Evolutionary conservation across 768 basidiomycete genomes (phyloP), one percentile per base, ranked within the genome.

Genomic region (Lentinula detonsa): DNA sequence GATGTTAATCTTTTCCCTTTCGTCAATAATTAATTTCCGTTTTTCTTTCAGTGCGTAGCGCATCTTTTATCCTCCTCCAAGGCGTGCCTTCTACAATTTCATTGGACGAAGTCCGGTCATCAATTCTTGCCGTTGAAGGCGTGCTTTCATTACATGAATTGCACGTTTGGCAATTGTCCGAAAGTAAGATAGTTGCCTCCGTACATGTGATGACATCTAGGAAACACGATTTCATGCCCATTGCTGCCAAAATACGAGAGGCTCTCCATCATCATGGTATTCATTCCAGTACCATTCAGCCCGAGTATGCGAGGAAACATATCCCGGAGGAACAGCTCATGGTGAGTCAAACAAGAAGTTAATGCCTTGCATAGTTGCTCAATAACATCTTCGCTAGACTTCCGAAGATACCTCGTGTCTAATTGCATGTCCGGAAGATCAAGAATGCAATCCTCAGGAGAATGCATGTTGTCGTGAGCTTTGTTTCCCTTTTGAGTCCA

Each of bases 101-200:
- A 1, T 79, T 98, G 21, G 94, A 96, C n/a, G 85, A 88, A 65
- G 90, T 98, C 18, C 85, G 89, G 50, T 74, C 78, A n/a, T 85
- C 90, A 4, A 96, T 99, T 60, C 78, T 90, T 13, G 76, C 76
- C 3, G 90, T 98, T 28, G 81, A 89, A 3, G 96, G 97, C 52
- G 97, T 95, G 31, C 74, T 87, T 57, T 91, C 90, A 23, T 67
- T 98, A 33, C 97, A 98, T 68, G 93, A 98, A 70, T 81, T 99
- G 31, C 97, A 99, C 74, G 85, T 98, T 57, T 99, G 97, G 97
- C 94, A 96, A 68, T 83, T 99, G 52, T 95, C 93, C 9, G 97
- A 99, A 74, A 86, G 84, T 60, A 98, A 97, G 71, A 86, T 95
- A 59, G 90, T 99, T 46, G 95, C 95, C 9, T 95, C 92, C 1